A percentile compares a stretch with the other conserved stretches of the same genome.
Conservation (phyloP, 306 rosid species). For the Vachellia pachyceras region DNA sequence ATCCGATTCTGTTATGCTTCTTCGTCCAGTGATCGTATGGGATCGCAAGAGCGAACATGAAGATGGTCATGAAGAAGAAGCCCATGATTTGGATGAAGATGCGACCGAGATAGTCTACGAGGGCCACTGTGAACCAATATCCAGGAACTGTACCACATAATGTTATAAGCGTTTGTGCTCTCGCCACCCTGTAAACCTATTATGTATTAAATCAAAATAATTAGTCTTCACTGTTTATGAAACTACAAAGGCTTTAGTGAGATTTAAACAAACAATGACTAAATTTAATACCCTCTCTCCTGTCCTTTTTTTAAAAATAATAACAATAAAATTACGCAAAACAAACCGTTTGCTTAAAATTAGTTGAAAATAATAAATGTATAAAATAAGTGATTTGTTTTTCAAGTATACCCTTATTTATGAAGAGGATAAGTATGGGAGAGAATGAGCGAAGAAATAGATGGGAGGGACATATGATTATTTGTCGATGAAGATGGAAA, state of each 20-base stretch:
- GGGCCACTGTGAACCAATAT: conserved; percentile 61
- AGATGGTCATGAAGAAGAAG: conserved; percentile 4
- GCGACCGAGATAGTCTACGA: conserved; percentile 58
- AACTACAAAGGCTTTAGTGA: background rate
- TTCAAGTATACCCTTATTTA: too few relatives aligned
- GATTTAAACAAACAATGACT: too few relatives aligned
- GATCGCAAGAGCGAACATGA: background rate
- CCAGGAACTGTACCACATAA: conserved; percentile 66
- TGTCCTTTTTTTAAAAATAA: too few relatives aligned
- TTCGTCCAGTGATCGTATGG: background rate
- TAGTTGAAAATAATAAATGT: too few relatives aligned
- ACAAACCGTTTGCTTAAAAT: too few relatives aligned
- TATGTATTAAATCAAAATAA: background rate
- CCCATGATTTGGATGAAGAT: conserved; percentile 48
- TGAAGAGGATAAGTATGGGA: too few relatives aligned
- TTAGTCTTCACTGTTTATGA: background rate
- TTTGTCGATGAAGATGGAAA: too few relatives aligned
- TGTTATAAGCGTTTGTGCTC: conserved; percentile 61
- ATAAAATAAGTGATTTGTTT: too few relatives aligned
- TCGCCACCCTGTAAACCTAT: conserved; percentile 43
- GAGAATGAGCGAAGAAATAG: too few relatives aligned
- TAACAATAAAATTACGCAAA: too few relatives aligned
- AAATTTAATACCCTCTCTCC: too few relatives aligned
- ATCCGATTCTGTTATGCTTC: background rate
- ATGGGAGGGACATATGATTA: too few relatives aligned